Conservation (phyloP, 306 rosid species). For the Cyamopsis tetragonoloba region DNA sequence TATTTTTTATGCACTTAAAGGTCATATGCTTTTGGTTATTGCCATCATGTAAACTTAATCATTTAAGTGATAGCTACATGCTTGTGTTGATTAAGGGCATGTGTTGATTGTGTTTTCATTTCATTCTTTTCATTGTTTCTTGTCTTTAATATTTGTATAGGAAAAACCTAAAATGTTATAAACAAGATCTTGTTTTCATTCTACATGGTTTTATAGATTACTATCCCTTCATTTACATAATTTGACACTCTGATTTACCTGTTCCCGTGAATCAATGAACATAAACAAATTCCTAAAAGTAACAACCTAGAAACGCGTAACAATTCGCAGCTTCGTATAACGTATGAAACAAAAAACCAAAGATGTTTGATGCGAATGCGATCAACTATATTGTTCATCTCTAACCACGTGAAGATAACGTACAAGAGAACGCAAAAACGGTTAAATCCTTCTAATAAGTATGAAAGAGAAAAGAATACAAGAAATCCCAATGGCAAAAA, state of each 20-base stretch:
- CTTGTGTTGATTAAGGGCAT: too few species aligned
- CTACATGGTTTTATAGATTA: not conserved
- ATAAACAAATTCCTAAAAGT: not conserved
- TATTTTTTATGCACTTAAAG: not conserved
- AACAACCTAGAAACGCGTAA: not conserved
- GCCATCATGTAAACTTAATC: not conserved
- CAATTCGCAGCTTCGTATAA: not conserved
- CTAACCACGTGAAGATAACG: not conserved
- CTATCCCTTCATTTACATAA: not conserved
- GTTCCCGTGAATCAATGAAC: not conserved
- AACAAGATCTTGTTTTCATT: too few species aligned
- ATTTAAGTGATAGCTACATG: too few species aligned
- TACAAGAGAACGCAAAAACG: not conserved
- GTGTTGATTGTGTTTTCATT: too few species aligned
- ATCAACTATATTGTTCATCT: not conserved
- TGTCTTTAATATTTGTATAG: too few species aligned
- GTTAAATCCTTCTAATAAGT: slow-evolving; percentile 6
- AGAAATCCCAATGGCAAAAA: slow-evolving; percentile 3
- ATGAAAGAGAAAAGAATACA: slow-evolving; percentile 18
- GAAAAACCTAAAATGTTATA: too few species aligned
- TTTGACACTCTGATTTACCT: not conserved
- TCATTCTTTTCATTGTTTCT: too few species aligned
- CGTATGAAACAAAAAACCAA: too few species aligned
- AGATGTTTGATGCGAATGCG: not conserved
- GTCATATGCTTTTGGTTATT: not conserved